Evolutionary conservation across 169 alveolate species (phyloP).

Genomic region (Cryptosporidium muris): DNA sequence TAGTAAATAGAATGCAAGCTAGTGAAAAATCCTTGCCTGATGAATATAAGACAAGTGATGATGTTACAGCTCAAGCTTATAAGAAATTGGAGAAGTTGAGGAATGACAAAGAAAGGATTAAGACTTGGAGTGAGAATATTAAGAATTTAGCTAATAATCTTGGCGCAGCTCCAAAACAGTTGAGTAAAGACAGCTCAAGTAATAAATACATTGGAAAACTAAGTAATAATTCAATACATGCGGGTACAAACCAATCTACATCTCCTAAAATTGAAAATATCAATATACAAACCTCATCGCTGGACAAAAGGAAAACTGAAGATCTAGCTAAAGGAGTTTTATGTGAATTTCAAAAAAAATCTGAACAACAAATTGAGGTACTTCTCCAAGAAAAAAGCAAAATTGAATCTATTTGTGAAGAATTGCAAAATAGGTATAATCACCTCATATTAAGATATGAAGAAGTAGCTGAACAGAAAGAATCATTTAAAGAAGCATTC

Average conservation of each 20-base stretch:
- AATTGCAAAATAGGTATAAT: slow-evolving; percentile 49
- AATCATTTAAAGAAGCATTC: slow-evolving; percentile 56
- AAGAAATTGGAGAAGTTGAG: slow-evolving; percentile 19
- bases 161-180: background rate
- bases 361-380: slow-evolving; percentile 43
- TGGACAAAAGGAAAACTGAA: slow-evolving; percentile 5
- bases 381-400: slow-evolving; percentile 45
- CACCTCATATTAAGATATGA: slow-evolving; percentile 51
- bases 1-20: too few species aligned
- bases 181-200: background rate
- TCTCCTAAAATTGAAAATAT: background rate
- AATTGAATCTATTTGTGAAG: slow-evolving; percentile 59
- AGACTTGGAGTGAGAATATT: slow-evolving; percentile 65
- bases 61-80: background rate
- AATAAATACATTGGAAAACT: background rate
- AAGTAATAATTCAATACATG: background rate
- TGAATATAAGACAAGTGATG: background rate
- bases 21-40: too few species aligned
- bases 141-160: slow-evolving; percentile 34
- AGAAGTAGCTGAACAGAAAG: slow-evolving; percentile 59
- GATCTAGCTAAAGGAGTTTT: background rate
- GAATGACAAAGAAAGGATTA: slow-evolving; percentile 60
- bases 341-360: background rate
- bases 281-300: background rate
- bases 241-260: background rate